Conservation (phyloP, 1,139 yeast genomes). For the Saccharomyces hybrid region DNA sequence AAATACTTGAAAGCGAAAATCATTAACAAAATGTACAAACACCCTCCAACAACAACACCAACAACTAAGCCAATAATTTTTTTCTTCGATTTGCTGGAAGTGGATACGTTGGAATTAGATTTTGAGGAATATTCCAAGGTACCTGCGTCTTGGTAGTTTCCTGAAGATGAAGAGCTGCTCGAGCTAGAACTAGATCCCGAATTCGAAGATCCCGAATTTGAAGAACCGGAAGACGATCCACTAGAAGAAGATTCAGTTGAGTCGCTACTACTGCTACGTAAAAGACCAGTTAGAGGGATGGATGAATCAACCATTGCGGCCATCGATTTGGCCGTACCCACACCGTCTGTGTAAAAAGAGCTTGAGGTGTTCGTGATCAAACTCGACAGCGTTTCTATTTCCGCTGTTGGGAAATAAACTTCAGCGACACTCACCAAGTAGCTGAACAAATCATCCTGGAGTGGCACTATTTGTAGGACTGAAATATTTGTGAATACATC, state of each 20-base stretch:
- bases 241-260: constrained; percentile 16
- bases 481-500: constrained; percentile 37
- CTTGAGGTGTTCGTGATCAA: constrained; percentile 42
- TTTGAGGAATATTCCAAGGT: constrained; percentile 36
- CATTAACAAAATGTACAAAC: constrained; percentile 49
- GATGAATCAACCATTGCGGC: constrained; percentile 54
- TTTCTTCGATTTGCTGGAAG: constrained; percentile 30
- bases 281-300: constrained; percentile 54
- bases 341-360: constrained; percentile 43
- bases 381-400: constrained; percentile 40
- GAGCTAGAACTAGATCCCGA: neutral
- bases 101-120: constrained; percentile 7
- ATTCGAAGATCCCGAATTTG: constrained; percentile 3
- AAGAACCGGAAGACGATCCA: neutral
- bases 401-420: constrained; percentile 58
- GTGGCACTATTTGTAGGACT: constrained; percentile 60
- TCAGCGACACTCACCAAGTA: constrained; percentile 73
- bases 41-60: constrained; percentile 64
- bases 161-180: constrained; percentile 6
- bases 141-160: constrained; percentile 32
- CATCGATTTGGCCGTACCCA: constrained; percentile 41
- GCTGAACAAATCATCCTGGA: constrained; percentile 39
- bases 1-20: constrained; percentile 34
- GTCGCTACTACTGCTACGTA: constrained; percentile 15
- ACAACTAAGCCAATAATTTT: constrained; percentile 52